Evolutionary conservation across 495 filamentous ascomycete species (phyloP).

Genomic region (Xylaria acuta): DNA sequence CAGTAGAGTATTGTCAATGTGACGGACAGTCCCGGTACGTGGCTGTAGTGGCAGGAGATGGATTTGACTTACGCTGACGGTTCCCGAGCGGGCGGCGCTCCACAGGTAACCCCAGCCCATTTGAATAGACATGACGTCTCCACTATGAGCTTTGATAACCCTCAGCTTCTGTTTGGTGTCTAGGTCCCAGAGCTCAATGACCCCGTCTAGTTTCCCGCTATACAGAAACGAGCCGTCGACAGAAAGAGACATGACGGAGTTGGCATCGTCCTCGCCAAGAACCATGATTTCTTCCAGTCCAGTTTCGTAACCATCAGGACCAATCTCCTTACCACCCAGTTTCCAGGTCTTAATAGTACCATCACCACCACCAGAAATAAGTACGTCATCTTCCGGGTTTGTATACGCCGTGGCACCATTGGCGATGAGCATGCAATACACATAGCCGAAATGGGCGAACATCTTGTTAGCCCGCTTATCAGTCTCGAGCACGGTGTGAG

Average conservation of each 20-base stretch:
- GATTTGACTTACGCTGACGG: conserved; percentile 68
- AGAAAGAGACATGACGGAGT: conserved; percentile 80
- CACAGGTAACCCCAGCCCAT: conserved; percentile 86
- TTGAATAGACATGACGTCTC: conserved; percentile 84
- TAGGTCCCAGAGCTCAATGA: conserved; percentile 95
- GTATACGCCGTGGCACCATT: conserved; percentile 65
- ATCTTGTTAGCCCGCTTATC: conserved; percentile 80
- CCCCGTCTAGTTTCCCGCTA: conserved; percentile 84
- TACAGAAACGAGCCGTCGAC: conserved; percentile 90
- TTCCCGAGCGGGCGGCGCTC: conserved; percentile 79
- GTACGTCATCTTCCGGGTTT: conserved; percentile 72
- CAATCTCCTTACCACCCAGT: conserved; percentile 57
- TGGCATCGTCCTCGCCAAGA: conserved; percentile 80
- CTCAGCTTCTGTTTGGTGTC: conserved; percentile 91
- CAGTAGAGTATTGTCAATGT: conserved; percentile 2
- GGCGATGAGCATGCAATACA: conserved; percentile 91
- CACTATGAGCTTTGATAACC: conserved; percentile 77
- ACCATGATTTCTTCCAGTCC: conserved; percentile 64
- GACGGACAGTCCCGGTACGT: neutral
- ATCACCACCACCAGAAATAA: conserved; percentile 92
- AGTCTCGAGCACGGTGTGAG: conserved; percentile 73
- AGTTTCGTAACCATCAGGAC: conserved; percentile 49
- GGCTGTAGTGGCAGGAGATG: neutral
- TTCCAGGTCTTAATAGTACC: conserved; percentile 92
- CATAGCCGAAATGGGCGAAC: conserved; percentile 93